Conservation (phyloP, 1,139 yeast species). For the Pichiaceae sp. region DNA sequence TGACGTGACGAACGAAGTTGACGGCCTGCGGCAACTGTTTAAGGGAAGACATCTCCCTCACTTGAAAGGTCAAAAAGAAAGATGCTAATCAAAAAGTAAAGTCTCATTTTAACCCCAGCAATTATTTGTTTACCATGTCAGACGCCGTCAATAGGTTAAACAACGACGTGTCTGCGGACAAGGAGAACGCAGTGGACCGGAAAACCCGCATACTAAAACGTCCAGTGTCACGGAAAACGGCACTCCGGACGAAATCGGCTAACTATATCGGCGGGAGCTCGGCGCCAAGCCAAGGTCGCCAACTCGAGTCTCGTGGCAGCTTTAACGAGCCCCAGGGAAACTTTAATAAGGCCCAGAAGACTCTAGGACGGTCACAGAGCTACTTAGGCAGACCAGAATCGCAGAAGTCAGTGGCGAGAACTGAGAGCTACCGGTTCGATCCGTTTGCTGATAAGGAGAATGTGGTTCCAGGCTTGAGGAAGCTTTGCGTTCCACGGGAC, state of each 20-base stretch:
- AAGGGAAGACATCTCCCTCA: too few relatives aligned
- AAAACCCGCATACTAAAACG: constrained; percentile 1
- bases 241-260: constrained; percentile 19
- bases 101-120: too few relatives aligned
- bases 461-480: not conserved
- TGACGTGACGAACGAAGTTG: too few relatives aligned
- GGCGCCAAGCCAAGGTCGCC: not conserved
- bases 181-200: constrained; percentile 12
- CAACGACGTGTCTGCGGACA: constrained; percentile 6
- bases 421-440: not conserved
- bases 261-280: constrained; percentile 8
- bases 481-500: constrained; percentile 1
- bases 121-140: not conserved
- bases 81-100: too few relatives aligned
- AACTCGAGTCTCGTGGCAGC: not conserved
- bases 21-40: too few relatives aligned
- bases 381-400: too few relatives aligned
- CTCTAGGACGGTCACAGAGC: not conserved
- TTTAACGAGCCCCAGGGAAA: too few relatives aligned
- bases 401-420: too few relatives aligned
- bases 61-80: too few relatives aligned
- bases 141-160: not conserved
- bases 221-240: constrained; percentile 5
- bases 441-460: constrained; percentile 2
- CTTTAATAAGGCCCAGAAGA: not conserved